phyloP scores from a whole-genome alignment of 768 basidiomycete species.

The Paxillus involutus region DNA sequence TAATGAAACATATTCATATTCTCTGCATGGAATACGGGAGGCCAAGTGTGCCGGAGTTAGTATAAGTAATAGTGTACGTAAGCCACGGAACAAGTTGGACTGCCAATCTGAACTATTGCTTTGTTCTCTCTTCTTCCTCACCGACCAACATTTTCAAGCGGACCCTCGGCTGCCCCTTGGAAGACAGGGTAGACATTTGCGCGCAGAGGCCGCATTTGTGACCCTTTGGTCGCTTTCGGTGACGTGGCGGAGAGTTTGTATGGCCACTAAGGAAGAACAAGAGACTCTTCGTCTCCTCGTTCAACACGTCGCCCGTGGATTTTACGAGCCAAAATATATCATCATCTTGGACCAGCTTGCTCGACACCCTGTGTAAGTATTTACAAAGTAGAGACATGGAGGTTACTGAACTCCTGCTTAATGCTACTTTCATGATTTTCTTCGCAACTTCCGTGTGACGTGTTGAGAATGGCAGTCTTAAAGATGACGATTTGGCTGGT shows the following conservation, averaged over 20 bases:
- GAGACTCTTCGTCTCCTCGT: constrained; percentile 84
- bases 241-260: constrained; percentile 24
- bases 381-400: constrained; percentile 24
- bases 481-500: constrained; percentile 92
- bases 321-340: constrained; percentile 91
- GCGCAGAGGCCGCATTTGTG: constrained; percentile 6
- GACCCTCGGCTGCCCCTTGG: constrained; percentile 3
- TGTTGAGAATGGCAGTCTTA: constrained; percentile 56
- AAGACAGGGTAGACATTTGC: neutral
- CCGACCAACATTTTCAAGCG: neutral
- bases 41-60: too few relatives aligned
- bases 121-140: neutral
- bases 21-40: too few relatives aligned
- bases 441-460: constrained; percentile 14
- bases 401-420: constrained; percentile 18
- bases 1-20: too few relatives aligned
- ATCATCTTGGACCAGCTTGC: constrained; percentile 94
- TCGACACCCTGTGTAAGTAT: constrained; percentile 91
- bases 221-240: constrained; percentile 4
- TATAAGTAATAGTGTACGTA: too few relatives aligned
- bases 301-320: constrained; percentile 89
- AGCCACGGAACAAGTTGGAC: neutral
- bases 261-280: constrained; percentile 77
- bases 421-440: constrained; percentile 9
- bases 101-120: neutral